Percentiles rank a stretch among this genome's conserved stretches.
Evolutionary conservation across 352 stramenopile species (phyloP).

Genomic region (Pythium coloratum): DNA sequence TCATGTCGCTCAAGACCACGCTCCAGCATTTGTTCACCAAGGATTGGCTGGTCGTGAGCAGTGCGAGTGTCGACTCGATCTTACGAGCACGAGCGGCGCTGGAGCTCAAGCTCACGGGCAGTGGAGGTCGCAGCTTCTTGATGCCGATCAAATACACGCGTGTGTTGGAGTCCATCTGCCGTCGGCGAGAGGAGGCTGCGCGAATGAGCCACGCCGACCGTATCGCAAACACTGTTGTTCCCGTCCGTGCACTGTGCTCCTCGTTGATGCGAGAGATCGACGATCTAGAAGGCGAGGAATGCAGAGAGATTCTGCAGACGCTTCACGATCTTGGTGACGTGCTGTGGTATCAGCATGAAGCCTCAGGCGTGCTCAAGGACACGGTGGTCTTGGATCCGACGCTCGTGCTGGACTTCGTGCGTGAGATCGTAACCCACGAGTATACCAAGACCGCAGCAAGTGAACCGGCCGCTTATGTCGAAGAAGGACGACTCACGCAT

Average conservation of each 20-base stretch:
- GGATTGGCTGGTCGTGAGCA: conserved; percentile 10
- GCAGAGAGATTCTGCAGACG: conserved; percentile 4
- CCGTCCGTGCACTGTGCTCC: background rate
- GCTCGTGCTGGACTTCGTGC: conserved; percentile 33
- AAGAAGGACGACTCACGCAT: conserved; percentile 21
- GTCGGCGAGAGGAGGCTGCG: background rate
- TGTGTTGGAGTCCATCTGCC: background rate
- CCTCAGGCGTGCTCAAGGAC: conserved; percentile 6
- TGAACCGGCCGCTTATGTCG: background rate
- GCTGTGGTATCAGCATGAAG: conserved; percentile 21
- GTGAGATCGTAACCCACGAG: conserved; percentile 24
- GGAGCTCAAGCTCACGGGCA: background rate
- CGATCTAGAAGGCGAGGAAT: conserved; percentile 12
- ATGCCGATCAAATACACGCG: background rate
- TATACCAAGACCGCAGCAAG: background rate
- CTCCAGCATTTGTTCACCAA: conserved; percentile 11
- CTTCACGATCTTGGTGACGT: conserved; percentile 24
- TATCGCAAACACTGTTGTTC: conserved; percentile 6
- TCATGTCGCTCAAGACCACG: conserved; percentile 11
- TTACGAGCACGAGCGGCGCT: background rate
- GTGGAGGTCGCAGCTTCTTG: background rate
- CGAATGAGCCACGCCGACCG: background rate
- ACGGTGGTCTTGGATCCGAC: conserved; percentile 25
- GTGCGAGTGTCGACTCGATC: background rate
- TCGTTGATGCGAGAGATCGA: conserved; percentile 11